These are phyloP conservation scores for Tulasnella sp. DNA, from an alignment of 768 basidiomycete genomes.

Conservation along the genomic window DNA sequence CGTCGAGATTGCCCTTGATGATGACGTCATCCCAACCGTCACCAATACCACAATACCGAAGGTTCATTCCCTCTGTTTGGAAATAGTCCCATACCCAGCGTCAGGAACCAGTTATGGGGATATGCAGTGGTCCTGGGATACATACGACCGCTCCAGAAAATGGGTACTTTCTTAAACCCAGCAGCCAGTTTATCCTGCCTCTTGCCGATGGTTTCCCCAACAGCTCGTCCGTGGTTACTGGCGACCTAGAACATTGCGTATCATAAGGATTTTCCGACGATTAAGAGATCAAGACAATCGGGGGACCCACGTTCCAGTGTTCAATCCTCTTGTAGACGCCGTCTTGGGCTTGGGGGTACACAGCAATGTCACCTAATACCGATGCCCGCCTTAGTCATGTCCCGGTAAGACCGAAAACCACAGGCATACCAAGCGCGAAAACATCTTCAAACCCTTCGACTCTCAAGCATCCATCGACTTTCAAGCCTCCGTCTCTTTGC, in stretches of 20 bases:
- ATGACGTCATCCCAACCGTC: conserved; percentile 68
- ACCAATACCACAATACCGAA: conserved; percentile 79
- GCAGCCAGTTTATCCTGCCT: conserved; percentile 38
- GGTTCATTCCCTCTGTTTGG: conserved; percentile 68
- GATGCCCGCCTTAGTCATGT: background rate
- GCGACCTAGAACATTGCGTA: conserved; percentile 52
- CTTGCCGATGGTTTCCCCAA: conserved; percentile 69
- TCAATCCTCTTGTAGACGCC: conserved; percentile 64
- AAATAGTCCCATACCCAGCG: background rate
- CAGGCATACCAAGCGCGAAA: conserved; percentile 68
- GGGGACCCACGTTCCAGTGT: conserved; percentile 75
- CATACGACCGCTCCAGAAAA: conserved; percentile 89
- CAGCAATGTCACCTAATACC: conserved; percentile 66
- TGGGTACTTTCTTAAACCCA: conserved; percentile 70
- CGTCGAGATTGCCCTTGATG: conserved; percentile 67
- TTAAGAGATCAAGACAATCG: background rate
- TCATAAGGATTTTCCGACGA: background rate
- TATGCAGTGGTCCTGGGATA: conserved; percentile 29
- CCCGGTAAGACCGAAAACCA: too few relatives aligned
- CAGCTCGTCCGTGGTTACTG: conserved; percentile 77
- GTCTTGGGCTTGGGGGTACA: conserved; percentile 58
- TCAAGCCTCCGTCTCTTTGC: conserved; percentile 72
- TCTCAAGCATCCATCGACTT: conserved; percentile 68
- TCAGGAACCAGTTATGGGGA: background rate
- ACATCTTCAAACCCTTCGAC: conserved; percentile 53